Evolutionary conservation across 176 grass and related monocot genomes (phyloP).

Genomic region (Phyllostachys edulis): DNA sequence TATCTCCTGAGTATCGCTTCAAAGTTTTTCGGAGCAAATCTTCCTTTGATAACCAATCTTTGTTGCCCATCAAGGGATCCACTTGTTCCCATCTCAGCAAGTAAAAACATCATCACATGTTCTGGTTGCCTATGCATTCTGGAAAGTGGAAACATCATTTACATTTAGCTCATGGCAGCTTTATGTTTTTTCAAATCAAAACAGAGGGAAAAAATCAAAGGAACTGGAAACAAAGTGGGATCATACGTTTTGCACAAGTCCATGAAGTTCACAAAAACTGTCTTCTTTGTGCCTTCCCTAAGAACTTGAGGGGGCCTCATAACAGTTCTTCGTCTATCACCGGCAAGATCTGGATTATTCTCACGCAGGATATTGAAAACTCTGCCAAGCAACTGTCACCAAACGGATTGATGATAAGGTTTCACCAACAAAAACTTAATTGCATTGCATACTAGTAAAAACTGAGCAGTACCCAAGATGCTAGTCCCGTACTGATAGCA

Average conservation of each 20-base stretch:
- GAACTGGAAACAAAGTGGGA: background rate
- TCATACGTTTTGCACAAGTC: slow-evolving; percentile 89
- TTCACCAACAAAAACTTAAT: slow-evolving; percentile 23
- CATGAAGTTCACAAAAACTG: slow-evolving; percentile 99
- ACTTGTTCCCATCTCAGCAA: slow-evolving; percentile 99
- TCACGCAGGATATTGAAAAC: slow-evolving; percentile 97
- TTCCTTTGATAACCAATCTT: slow-evolving; percentile 92
- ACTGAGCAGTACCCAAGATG: background rate
- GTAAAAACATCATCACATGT: slow-evolving; percentile 95
- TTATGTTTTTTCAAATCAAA: slow-evolving; percentile 11
- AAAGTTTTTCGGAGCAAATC: slow-evolving; percentile 98
- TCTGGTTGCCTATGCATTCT: slow-evolving; percentile 99
- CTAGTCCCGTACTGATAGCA: background rate
- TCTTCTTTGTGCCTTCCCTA: slow-evolving; percentile 98
- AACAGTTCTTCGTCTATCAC: slow-evolving; percentile 91
- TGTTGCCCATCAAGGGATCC: slow-evolving; percentile 99
- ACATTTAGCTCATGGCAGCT: slow-evolving; percentile 12
- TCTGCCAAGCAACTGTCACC: slow-evolving; percentile 72
- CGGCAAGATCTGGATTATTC: slow-evolving; percentile 99
- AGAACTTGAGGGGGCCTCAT: slow-evolving; percentile 99
- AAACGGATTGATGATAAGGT: slow-evolving; percentile 22
- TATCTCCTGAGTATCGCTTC: slow-evolving; percentile 97
- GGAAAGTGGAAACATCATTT: slow-evolving; percentile 21
- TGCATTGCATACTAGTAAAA: background rate
- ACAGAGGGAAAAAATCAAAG: background rate